phyloP scores from a whole-genome alignment of 192 early-diverging fungal species.

The Phycomyces nitens region DNA sequence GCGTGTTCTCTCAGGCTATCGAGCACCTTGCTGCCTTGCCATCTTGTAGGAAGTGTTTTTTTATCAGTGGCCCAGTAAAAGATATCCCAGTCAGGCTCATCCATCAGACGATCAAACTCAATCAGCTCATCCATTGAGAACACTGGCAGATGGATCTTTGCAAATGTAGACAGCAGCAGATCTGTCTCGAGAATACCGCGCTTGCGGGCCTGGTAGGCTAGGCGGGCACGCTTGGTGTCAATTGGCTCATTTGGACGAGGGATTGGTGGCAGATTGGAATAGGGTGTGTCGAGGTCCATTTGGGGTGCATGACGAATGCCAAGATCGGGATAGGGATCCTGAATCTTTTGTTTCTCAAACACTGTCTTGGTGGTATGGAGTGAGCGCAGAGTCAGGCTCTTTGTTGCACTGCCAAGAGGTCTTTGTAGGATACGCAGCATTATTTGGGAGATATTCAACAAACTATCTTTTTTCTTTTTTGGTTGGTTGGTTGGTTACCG shows the following conservation, averaged over 20 bases:
- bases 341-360: background rate
- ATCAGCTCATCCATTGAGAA: slow-evolving; percentile 58
- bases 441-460: too few species aligned
- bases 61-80: slow-evolving; percentile 86
- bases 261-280: slow-evolving; percentile 49
- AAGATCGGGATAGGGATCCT: slow-evolving; percentile 37
- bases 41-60: slow-evolving; percentile 55
- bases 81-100: slow-evolving; percentile 95
- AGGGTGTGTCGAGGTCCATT: slow-evolving; percentile 19
- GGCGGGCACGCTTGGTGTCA: slow-evolving; percentile 71
- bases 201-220: slow-evolving; percentile 87
- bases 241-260: slow-evolving; percentile 62
- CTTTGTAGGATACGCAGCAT: too few species aligned
- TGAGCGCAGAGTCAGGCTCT: too few species aligned
- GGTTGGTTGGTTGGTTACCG: too few species aligned
- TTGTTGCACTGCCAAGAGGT: too few species aligned
- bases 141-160: slow-evolving; percentile 53
- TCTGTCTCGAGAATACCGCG: slow-evolving; percentile 94
- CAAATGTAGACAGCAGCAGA: slow-evolving; percentile 87
- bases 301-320: slow-evolving; percentile 31
- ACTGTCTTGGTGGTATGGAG: too few species aligned
- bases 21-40: slow-evolving; percentile 51
- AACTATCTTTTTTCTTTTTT: too few species aligned
- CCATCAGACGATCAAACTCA: slow-evolving; percentile 80
- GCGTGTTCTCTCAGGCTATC: slow-evolving; percentile 70